These are phyloP conservation scores for Pleurotus platypus DNA, from an alignment of 768 basidiomycete genomes.

Conservation along the genomic window DNA sequence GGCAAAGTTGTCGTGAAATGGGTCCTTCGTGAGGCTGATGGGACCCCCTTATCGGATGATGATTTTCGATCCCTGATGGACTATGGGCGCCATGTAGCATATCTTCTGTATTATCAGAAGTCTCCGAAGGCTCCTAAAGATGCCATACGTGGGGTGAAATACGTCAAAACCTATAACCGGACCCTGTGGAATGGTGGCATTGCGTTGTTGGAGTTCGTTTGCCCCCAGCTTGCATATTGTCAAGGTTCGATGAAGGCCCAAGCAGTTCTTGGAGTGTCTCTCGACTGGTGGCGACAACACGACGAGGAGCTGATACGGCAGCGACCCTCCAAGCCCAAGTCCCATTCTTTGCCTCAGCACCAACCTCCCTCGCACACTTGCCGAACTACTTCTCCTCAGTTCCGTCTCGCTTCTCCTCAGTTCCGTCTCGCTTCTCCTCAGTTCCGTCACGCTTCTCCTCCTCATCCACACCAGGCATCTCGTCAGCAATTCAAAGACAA, in stretches of 20 bases:
- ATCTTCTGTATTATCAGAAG: background rate
- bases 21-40: background rate
- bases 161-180: background rate
- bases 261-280: background rate
- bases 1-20: background rate
- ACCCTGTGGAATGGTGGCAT: background rate
- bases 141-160: background rate
- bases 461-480: too few relatives aligned
- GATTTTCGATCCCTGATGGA: background rate
- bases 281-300: background rate
- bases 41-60: background rate
- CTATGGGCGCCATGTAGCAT: background rate
- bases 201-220: background rate
- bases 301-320: background rate
- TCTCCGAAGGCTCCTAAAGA: background rate
- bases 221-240: background rate
- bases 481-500: too few relatives aligned
- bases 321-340: too few relatives aligned
- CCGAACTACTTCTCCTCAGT: too few relatives aligned
- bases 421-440: too few relatives aligned
- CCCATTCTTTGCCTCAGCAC: too few relatives aligned
- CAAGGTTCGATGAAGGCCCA: background rate
- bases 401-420: too few relatives aligned
- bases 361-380: too few relatives aligned
- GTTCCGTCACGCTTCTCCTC: too few relatives aligned